Base-by-base conservation (phyloP, 305 asterid genomes). In the Withania somnifera region DNA sequence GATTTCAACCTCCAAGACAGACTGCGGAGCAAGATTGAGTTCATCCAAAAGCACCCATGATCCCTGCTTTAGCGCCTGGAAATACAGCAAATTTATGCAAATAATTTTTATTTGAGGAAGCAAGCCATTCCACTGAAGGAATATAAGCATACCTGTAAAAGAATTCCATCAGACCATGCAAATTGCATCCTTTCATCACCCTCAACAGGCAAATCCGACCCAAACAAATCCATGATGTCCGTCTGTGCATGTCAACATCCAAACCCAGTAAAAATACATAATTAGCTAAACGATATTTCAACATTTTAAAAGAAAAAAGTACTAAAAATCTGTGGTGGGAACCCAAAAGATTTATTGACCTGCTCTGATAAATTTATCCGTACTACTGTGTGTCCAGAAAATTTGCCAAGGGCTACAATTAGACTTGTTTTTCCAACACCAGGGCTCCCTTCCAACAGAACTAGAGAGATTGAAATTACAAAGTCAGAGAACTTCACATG, bases 351-450 rank as follows among this genome's bases (percentile, higher is more conserved):
- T 80, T 66, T 75, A 66, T 87, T 84, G 34, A 94, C 99, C 99
- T 97, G 99, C 88, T 97, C 99, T 22, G 99, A 97, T 79, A 97
- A 90, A 89, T 97, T 97, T 73, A 97, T 95, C 26, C 99, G 93
- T 45, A 97, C 97, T 77, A 97, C 99, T n/a, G 89, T 81, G 87
- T 95, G 97, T 82, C 98, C 99, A 82, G 99, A 95, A 87, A 85
- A 93, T 87, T 90, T 91, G 87, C 98, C 98, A 71, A 97, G 89
- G 83, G 98, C 97, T 82, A 87, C 95, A 86, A 97, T 84, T 86
- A 97, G 87, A 88, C 99, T 95, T 64, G 99, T 97, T 87, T 97
- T 97, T 64, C 99, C 99, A 86, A 97, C 99, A 66, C 99, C 99
- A 5, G 99, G 99, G 85, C 99, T 97, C 76, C 99, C 99, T 91